phyloP scores from a whole-genome alignment of 163 green algal species.

The Chlamydomonas reinhardtii region DNA sequence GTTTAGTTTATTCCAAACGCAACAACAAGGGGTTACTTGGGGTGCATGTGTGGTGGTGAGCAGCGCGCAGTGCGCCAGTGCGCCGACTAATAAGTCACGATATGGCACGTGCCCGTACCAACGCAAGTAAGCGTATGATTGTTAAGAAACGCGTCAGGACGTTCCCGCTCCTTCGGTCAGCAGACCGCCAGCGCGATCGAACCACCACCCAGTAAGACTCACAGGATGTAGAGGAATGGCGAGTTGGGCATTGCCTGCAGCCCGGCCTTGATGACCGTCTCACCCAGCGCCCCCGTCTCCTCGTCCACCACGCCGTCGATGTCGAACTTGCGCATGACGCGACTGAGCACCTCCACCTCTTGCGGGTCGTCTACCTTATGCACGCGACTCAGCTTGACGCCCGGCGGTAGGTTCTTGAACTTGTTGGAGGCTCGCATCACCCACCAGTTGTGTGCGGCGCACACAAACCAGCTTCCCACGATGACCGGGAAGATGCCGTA shows the following conservation, averaged over 20 bases:
- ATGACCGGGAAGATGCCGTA: conserved; percentile 54
- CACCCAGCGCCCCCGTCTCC: neutral
- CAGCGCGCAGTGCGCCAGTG: too few species aligned
- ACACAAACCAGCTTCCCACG: neutral
- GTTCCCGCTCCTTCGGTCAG: too few species aligned
- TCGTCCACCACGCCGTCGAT: conserved; percentile 44
- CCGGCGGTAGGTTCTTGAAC: conserved; percentile 5
- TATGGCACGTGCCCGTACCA: too few species aligned
- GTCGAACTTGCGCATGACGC: conserved; percentile 58
- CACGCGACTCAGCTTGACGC: conserved; percentile 32
- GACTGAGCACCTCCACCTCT: conserved; percentile 54
- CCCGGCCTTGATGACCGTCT: conserved; percentile 30
- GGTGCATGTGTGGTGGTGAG: neutral
- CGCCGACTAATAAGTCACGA: too few species aligned
- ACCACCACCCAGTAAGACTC: neutral
- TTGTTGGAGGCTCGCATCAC: conserved; percentile 24
- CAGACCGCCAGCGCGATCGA: too few species aligned
- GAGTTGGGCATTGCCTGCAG: conserved; percentile 41
- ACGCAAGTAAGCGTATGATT: too few species aligned
- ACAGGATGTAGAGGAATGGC: conserved; percentile 48
- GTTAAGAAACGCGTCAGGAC: neutral
- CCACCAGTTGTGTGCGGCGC: conserved; percentile 28
- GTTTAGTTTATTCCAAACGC: too few species aligned
- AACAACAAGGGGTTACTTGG: too few species aligned
- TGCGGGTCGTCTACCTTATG: conserved; percentile 32